Evolutionary conservation across 805 yeast genomes (phyloP).

Genomic region (Myxozyma neglecta): DNA sequence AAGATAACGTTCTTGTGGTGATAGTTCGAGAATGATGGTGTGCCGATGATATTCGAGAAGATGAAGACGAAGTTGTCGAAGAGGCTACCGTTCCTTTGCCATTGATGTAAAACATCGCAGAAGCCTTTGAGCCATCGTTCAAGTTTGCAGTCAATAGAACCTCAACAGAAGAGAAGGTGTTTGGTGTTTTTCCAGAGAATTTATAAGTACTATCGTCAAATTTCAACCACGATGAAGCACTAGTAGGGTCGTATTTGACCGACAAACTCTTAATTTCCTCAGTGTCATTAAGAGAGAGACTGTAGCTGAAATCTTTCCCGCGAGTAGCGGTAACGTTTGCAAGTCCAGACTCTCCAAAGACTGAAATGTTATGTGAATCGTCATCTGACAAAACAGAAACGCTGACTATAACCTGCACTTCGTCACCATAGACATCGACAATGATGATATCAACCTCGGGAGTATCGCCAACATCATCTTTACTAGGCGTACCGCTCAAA

Average conservation of each 20-base stretch:
- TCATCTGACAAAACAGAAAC: conserved; percentile 21
- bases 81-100: conserved; percentile 37
- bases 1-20: conserved; percentile 35
- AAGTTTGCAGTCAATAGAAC: conserved; percentile 57
- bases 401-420: conserved; percentile 33
- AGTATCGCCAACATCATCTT: conserved; percentile 38
- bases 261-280: conserved; percentile 48
- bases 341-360: conserved; percentile 48
- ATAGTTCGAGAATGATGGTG: conserved; percentile 36
- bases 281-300: conserved; percentile 62
- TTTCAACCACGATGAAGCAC: conserved; percentile 56
- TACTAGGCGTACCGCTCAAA: conserved; percentile 66
- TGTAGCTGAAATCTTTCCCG: conserved; percentile 64
- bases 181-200: conserved; percentile 65
- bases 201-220: conserved; percentile 62
- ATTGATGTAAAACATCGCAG: conserved; percentile 34
- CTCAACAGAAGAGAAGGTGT: conserved; percentile 44
- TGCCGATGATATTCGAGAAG: conserved; percentile 33
- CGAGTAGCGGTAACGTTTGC: conserved; percentile 45
- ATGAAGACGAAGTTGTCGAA: conserved; percentile 21
- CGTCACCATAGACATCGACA: conserved; percentile 41
- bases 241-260: conserved; percentile 15
- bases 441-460: conserved; percentile 46
- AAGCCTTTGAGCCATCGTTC: conserved; percentile 39
- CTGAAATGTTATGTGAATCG: conserved; percentile 44